phyloP scores from a whole-genome alignment of 768 basidiomycete species.

The Boletus speciosus region DNA sequence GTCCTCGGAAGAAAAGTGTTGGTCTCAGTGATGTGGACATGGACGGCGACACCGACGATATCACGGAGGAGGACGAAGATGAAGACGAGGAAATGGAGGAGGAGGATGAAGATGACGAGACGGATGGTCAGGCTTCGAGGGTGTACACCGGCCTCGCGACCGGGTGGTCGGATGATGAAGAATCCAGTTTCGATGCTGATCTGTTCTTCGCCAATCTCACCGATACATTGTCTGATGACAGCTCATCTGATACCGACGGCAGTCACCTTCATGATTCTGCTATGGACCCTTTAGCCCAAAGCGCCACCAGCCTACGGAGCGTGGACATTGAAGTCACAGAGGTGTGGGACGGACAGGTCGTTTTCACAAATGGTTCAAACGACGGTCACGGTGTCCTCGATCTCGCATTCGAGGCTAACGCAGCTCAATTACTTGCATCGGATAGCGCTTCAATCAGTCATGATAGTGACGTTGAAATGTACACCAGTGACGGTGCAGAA shows the following conservation, averaged over 20 bases:
- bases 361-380: conserved; percentile 62
- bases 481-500: conserved; percentile 33
- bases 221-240: conserved; percentile 43
- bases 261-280: conserved; percentile 40
- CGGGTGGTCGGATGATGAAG: conserved; percentile 77
- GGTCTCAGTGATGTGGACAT: conserved; percentile 59
- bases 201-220: conserved; percentile 79
- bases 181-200: conserved; percentile 78
- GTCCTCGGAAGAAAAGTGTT: conserved; percentile 68
- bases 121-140: conserved; percentile 39
- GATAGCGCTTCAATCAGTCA: conserved; percentile 47
- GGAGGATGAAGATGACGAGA: conserved; percentile 45
- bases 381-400: conserved; percentile 55
- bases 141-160: conserved; percentile 64
- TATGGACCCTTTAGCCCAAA: conserved; percentile 22
- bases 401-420: conserved; percentile 66
- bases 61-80: conserved; percentile 59
- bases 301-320: conserved; percentile 35
- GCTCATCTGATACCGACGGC: conserved; percentile 41
- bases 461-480: conserved; percentile 51
- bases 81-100: conserved; percentile 38
- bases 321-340: conserved; percentile 59
- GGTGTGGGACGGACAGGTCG: conserved; percentile 72
- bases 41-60: conserved; percentile 57
- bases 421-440: conserved; percentile 48